Base-by-base conservation (phyloP, 139 green algal species). In the Chlamydomonas applanata region DNA sequence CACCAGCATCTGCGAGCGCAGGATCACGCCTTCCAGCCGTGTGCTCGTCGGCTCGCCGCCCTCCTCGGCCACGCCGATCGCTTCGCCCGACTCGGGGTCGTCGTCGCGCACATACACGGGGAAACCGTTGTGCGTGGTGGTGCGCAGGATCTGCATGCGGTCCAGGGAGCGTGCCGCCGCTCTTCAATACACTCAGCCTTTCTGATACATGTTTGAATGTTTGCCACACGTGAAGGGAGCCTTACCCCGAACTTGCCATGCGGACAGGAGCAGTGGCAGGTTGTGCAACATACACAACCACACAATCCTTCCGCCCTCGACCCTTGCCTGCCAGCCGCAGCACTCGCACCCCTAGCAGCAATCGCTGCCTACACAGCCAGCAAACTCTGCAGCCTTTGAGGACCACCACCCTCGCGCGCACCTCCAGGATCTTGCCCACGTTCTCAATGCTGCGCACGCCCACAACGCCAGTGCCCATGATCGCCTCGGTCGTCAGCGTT, bases 101-200 rank as follows among this genome's bases (percentile, higher is more conserved):
- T 53, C 32, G 25, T 82, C 76, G 20, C 76, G 56, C 40, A 74
- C 74, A 7, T 92, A 81, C 25, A 98, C 88, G 0, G 93, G 92
- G 81, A 97, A 98, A 52, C 91, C 94, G 82, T 97, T 97, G 86
- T 97, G 92, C 0, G 73, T 86, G 24, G 82, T 91, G 74, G 32
- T 54, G 11, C 76, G 67, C 71, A 98, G 82, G 40, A 72, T 30
- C 65, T 72, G 65, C 20, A n/a, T 66, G 59, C n/a, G 53, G 53
- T 9, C 13, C 24, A 62, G 46, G 17, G 46, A n/a, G n/a, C n/a
- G 14, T 56, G 46, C 46, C 14, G 17, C 46, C 17, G 46, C 46
- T 56, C 46, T 24, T 56, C 14, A 56, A 24, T 56, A 56, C 46
- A 17, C 17, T 56, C 46, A 56, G 46, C 17, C 46, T n/a, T n/a